These are phyloP conservation scores for Fraxinus americana DNA, from an alignment of 257 asterid genomes.

Conservation along the genomic window DNA sequence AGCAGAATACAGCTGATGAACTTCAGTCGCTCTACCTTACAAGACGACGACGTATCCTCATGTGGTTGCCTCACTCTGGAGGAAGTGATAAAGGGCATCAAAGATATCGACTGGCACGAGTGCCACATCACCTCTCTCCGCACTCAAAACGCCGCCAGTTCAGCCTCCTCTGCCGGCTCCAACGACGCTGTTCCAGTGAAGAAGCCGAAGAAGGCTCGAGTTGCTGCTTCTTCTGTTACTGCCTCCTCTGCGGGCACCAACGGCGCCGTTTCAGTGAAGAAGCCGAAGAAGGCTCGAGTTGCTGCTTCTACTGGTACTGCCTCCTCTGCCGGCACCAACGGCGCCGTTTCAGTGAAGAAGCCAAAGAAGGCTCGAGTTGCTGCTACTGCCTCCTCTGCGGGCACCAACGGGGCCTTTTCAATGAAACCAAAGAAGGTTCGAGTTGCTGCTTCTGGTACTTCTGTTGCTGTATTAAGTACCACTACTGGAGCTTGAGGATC, in stretches of 20 bases:
- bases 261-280: conserved; percentile 11
- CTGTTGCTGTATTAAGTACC: conserved; percentile 26
- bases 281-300: neutral
- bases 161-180: conserved; percentile 15
- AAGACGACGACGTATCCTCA: conserved; percentile 43
- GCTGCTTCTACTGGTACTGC: conserved; percentile 7
- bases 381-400: neutral
- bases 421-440: neutral
- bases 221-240: conserved; percentile 11
- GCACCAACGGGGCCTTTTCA: neutral
- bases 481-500: conserved; percentile 8
- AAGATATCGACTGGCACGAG: conserved; percentile 64
- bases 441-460: neutral
- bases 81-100: conserved; percentile 54
- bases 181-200: neutral
- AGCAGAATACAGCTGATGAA: conserved; percentile 52
- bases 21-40: conserved; percentile 56
- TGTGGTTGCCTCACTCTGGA: conserved; percentile 41
- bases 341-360: conserved; percentile 10
- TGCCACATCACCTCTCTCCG: conserved; percentile 68
- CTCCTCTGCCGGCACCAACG: neutral
- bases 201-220: neutral
- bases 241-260: neutral
- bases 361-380: neutral
- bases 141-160: conserved; percentile 33